A percentile compares a stretch with the other conserved stretches of the same genome.
These are phyloP conservation scores for Grigorovia jiainica DNA, from an alignment of 805 yeast genomes.

Conservation along the genomic window DNA sequence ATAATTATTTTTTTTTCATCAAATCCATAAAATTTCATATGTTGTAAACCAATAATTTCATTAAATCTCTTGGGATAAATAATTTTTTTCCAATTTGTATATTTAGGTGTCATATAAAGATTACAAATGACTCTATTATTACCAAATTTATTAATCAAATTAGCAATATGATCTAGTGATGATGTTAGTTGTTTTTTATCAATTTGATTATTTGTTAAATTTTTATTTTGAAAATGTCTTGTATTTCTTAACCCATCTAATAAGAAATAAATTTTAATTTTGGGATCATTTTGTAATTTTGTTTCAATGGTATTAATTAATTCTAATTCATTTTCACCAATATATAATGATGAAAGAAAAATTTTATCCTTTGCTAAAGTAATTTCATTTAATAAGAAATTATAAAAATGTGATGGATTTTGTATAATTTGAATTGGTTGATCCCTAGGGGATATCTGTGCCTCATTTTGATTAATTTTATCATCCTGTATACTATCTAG, in stretches of 20 bases:
- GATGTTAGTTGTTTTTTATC: slow-evolving; percentile 30
- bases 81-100: slow-evolving; percentile 53
- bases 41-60: slow-evolving; percentile 90
- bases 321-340: slow-evolving; percentile 77
- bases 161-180: slow-evolving; percentile 66
- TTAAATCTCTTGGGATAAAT: slow-evolving; percentile 75
- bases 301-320: slow-evolving; percentile 50
- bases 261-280: slow-evolving; percentile 60
- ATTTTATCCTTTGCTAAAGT: slow-evolving; percentile 51
- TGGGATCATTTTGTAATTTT: slow-evolving; percentile 51
- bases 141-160: slow-evolving; percentile 55
- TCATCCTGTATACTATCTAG: background rate
- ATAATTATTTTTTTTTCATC: slow-evolving; percentile 87
- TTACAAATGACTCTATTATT: slow-evolving; percentile 62
- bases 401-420: slow-evolving; percentile 30
- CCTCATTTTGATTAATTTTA: too few species aligned
- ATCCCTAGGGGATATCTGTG: background rate
- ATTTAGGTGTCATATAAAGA: slow-evolving; percentile 83
- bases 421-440: background rate
- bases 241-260: slow-evolving; percentile 90
- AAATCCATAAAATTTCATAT: slow-evolving; percentile 93
- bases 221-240: slow-evolving; percentile 66
- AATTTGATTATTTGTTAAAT: background rate
- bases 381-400: slow-evolving; percentile 53
- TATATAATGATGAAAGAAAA: slow-evolving; percentile 75